Percentiles rank a stretch among this genome's conserved stretches.
These are phyloP conservation scores for Somion occarium DNA, from an alignment of 1,284 basidiomycete genomes.

Conservation along the genomic window DNA sequence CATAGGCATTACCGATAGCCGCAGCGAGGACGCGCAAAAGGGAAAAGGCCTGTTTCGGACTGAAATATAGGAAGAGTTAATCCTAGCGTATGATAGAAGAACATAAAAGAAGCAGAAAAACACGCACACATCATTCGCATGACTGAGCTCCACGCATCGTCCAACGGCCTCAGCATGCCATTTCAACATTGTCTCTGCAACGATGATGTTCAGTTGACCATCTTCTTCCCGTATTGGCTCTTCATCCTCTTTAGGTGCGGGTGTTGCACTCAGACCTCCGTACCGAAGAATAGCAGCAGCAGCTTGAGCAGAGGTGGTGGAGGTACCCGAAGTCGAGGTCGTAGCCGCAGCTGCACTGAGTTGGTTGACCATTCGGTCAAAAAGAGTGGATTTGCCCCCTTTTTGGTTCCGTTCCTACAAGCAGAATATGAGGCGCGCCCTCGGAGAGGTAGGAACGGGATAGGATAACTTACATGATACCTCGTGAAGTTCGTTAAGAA, in stretches of 20 bases:
- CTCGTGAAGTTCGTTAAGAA: conserved; percentile 78
- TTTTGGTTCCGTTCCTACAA: conserved; percentile 69
- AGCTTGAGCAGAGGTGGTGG: conserved; percentile 71
- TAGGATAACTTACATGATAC: conserved; percentile 71
- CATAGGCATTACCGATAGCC: conserved; percentile 80
- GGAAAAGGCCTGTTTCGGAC: conserved; percentile 87
- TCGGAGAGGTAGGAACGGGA: conserved; percentile 7
- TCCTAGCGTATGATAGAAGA: conserved; percentile 3
- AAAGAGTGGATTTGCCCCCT: conserved; percentile 74
- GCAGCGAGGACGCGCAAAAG: conserved; percentile 88
- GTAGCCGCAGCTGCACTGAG: conserved; percentile 76
- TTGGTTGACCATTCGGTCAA: conserved; percentile 92
- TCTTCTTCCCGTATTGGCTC: conserved; percentile 77
- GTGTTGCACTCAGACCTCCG: conserved; percentile 63
- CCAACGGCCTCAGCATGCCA: conserved; percentile 97
- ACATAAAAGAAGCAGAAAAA: background rate
- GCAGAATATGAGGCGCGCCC: conserved; percentile 5
- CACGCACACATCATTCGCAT: conserved; percentile 77
- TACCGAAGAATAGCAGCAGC: conserved; percentile 80
- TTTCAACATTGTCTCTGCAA: conserved; percentile 86
- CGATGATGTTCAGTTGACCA: conserved; percentile 69
- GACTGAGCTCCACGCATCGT: conserved; percentile 84
- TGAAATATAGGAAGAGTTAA: conserved; percentile 31
- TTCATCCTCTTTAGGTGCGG: conserved; percentile 54
- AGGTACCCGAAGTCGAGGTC: conserved; percentile 49